Conservation (phyloP, 2,329 filamentous ascomycete species). For the Hypoxylon sp. region DNA sequence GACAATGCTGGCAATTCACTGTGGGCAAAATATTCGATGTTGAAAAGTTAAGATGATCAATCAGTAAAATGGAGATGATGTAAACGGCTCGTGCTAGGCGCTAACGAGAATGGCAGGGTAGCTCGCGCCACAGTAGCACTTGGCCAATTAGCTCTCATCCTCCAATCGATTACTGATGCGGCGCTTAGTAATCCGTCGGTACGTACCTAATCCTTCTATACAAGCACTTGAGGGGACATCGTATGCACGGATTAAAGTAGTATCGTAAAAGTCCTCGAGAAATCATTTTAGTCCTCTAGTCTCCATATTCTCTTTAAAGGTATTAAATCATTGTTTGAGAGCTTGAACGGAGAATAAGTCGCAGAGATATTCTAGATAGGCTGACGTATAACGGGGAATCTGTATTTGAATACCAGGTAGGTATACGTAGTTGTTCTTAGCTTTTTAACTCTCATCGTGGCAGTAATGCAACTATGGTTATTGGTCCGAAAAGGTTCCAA, state of each 20-base stretch:
- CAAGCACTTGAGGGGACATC: not conserved
- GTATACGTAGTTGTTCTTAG: not conserved
- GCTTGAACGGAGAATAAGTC: no score
- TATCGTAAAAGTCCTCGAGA: no score
- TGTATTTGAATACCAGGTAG: no score
- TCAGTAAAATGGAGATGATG: slow-evolving; percentile 32
- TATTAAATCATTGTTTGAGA: no score
- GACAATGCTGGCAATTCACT: not conserved
- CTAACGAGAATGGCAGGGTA: slow-evolving; percentile 32
- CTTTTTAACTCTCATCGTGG: no score
- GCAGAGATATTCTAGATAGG: not conserved
- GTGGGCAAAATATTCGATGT: not conserved
- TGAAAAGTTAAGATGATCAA: slow-evolving; percentile 30
- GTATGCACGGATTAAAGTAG: no score
- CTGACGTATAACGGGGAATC: not conserved
- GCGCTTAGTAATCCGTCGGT: slow-evolving; percentile 1
- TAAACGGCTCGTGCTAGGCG: slow-evolving; percentile 37
- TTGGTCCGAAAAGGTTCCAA: not conserved
- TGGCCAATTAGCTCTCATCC: slow-evolving; percentile 22
- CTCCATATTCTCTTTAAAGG: no score
- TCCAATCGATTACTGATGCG: slow-evolving; percentile 16
- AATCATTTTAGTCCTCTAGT: no score
- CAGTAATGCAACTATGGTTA: not conserved
- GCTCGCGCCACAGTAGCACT: slow-evolving; percentile 32
- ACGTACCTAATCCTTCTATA: not conserved